Percentiles rank a stretch among this genome's conserved stretches.
These are phyloP conservation scores for Hammondia hammondi DNA, from an alignment of 169 alveolate species.

Conservation along the genomic window DNA sequence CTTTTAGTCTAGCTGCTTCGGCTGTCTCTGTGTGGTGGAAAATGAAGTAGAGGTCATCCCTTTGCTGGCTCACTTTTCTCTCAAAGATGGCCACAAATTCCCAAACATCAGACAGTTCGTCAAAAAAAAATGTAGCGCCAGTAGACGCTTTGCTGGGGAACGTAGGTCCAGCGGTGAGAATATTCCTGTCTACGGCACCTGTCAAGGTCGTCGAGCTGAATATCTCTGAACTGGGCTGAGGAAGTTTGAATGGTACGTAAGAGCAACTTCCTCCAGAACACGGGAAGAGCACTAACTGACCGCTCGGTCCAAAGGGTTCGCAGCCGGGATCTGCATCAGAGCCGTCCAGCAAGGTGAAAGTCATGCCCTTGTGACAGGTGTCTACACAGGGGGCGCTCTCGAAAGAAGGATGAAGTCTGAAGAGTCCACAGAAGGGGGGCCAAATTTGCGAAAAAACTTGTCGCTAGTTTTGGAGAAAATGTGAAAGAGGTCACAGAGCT, in stretches of 20 bases:
- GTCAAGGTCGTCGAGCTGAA: neutral
- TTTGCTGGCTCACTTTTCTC: neutral
- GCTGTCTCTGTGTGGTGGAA: neutral
- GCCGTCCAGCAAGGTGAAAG: neutral
- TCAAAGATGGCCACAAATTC: neutral
- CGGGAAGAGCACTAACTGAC: constrained; percentile 1
- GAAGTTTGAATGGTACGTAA: neutral
- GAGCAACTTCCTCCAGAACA: neutral
- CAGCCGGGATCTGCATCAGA: neutral
- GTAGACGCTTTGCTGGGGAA: neutral
- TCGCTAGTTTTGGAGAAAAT: too few relatives aligned
- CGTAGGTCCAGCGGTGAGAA: constrained; percentile 10
- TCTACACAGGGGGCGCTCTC: constrained; percentile 9
- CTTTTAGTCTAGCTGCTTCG: constrained; percentile 22
- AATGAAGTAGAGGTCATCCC: neutral
- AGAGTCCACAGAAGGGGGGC: neutral
- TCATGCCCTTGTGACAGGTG: neutral
- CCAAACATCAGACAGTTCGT: constrained; percentile 15
- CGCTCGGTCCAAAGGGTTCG: neutral
- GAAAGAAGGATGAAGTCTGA: neutral
- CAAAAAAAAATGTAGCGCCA: neutral
- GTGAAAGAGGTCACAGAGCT: too few relatives aligned
- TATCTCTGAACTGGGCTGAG: neutral
- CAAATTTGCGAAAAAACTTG: too few relatives aligned
- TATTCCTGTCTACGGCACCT: neutral